Evolutionary conservation across 2,329 filamentous ascomycete genomes (phyloP).

Genomic region (Epichloe sibirici): DNA sequence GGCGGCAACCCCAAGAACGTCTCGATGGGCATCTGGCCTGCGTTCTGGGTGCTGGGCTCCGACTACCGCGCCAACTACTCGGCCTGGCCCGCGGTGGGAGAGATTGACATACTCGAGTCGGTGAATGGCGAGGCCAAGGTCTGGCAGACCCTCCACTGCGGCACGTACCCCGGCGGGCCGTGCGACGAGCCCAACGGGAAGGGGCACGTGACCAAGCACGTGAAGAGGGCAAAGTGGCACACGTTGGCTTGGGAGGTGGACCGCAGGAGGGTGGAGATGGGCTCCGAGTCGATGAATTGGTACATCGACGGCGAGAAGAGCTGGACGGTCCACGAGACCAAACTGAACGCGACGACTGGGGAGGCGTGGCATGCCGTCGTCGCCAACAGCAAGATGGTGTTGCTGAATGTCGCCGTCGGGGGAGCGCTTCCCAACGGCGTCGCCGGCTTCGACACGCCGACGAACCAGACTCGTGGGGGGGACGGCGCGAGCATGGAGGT

Average conservation of each 20-base stretch:
- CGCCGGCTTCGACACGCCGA: constrained; percentile 21
- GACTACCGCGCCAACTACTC: constrained; percentile 24
- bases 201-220: constrained; percentile 7
- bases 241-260: constrained; percentile 22
- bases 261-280: constrained; percentile 4
- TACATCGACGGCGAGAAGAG: constrained; percentile 19
- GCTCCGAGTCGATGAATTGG: constrained; percentile 22
- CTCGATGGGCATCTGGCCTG: constrained; percentile 32
- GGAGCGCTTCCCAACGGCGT: constrained; percentile 24
- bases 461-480: constrained; percentile 21
- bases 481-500: constrained; percentile 23
- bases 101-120: constrained; percentile 33
- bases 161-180: constrained; percentile 23
- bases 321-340: constrained; percentile 16
- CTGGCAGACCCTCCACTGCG: constrained; percentile 31
- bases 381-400: constrained; percentile 19
- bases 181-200: constrained; percentile 30
- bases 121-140: constrained; percentile 24
- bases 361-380: constrained; percentile 20
- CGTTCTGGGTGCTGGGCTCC: constrained; percentile 33
- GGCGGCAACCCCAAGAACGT: constrained; percentile 13
- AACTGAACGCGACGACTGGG: constrained; percentile 12
- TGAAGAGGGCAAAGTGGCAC: constrained; percentile 21
- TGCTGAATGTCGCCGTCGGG: constrained; percentile 29
- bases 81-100: constrained; percentile 30